phyloP scores from a whole-genome alignment of 352 stramenopile species.

The Aphanomyces astaci region DNA sequence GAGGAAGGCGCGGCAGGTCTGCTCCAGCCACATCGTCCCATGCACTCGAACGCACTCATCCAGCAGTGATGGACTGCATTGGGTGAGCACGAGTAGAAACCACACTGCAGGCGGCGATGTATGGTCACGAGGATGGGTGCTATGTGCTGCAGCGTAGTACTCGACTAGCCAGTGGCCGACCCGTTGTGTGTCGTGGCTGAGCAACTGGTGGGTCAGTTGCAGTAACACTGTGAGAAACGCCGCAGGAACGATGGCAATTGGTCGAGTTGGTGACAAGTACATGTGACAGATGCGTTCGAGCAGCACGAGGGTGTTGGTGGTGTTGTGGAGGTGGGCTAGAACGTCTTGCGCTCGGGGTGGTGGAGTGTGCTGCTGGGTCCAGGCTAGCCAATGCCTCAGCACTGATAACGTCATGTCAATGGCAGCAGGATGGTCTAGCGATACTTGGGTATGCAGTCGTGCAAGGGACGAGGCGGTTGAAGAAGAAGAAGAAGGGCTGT shows the following conservation, averaged over 20 bases:
- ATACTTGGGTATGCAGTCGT: background rate
- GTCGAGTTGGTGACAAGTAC: background rate
- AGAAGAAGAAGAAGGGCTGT: no score
- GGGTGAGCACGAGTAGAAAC: background rate
- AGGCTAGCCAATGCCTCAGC: background rate
- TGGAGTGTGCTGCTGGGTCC: background rate
- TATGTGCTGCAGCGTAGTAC: no score
- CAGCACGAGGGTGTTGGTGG: background rate
- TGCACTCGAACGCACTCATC: background rate
- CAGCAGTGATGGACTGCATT: background rate
- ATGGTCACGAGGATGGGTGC: no score
- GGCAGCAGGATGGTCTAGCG: background rate
- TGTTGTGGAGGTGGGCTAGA: background rate
- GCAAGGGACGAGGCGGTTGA: background rate
- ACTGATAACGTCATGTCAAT: background rate
- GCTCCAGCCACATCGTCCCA: background rate
- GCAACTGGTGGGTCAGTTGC: background rate
- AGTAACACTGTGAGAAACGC: background rate
- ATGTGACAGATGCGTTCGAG: background rate
- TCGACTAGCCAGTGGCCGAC: background rate
- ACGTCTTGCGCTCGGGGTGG: background rate
- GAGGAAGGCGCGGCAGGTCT: background rate
- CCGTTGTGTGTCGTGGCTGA: background rate
- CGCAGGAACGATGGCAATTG: background rate
- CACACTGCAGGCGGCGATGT: background rate